Conservation (phyloP, 495 filamentous ascomycete genomes). For the Clavariopsis aquatica region DNA sequence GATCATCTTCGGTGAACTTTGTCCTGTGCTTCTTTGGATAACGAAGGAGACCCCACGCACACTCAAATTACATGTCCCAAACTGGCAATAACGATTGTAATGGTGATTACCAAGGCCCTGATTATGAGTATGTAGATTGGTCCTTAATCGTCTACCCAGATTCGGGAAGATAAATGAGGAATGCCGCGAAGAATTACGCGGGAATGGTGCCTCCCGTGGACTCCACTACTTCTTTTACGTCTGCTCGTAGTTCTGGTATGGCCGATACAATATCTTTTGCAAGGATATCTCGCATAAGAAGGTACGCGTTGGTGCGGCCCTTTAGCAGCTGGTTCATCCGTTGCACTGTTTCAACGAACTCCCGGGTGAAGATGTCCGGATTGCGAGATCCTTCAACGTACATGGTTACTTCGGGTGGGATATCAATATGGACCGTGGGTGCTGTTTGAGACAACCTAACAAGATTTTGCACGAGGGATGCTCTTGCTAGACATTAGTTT, state of each 20-base stretch:
- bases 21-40: too few relatives aligned
- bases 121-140: neutral
- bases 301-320: slow-evolving; percentile 82
- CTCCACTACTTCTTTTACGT: slow-evolving; percentile 65
- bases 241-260: slow-evolving; percentile 73
- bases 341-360: slow-evolving; percentile 91
- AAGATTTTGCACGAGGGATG: slow-evolving; percentile 48
- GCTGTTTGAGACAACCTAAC: slow-evolving; percentile 50
- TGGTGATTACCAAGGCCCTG: neutral
- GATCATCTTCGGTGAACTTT: slow-evolving; percentile 8
- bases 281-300: slow-evolving; percentile 74
- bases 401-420: slow-evolving; percentile 87
- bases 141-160: neutral
- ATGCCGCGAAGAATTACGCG: neutral
- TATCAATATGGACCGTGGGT: slow-evolving; percentile 49
- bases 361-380: slow-evolving; percentile 96
- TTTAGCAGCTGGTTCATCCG: slow-evolving; percentile 79
- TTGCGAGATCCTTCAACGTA: slow-evolving; percentile 94
- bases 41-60: too few relatives aligned
- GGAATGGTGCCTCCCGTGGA: slow-evolving; percentile 47
- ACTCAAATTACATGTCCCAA: too few relatives aligned
- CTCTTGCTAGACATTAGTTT: slow-evolving; percentile 13
- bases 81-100: too few relatives aligned
- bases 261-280: slow-evolving; percentile 75
- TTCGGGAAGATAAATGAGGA: neutral